phyloP scores from a whole-genome alignment of 2,329 filamentous ascomycete genomes.

The Nemania diffusa region DNA sequence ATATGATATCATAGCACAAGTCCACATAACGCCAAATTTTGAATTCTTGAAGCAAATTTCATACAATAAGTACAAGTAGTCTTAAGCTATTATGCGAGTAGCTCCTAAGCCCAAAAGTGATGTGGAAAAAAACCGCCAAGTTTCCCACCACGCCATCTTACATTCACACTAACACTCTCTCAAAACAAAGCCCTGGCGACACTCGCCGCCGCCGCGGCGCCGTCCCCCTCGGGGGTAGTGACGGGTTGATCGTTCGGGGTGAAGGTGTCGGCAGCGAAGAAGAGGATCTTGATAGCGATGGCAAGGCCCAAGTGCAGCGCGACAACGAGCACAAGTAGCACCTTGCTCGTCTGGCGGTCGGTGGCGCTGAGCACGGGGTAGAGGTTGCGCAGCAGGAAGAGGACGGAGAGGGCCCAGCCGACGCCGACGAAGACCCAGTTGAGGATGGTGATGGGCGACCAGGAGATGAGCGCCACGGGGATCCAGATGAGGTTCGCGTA shows the following conservation, averaged over 20 bases:
- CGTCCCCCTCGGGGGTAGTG: conserved; percentile 18
- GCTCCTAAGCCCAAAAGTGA: background rate
- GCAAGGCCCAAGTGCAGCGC: conserved; percentile 88
- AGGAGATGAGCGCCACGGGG: conserved; percentile 89
- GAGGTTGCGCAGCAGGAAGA: conserved; percentile 85
- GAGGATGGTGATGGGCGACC: conserved; percentile 84
- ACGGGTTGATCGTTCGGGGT: conserved; percentile 50
- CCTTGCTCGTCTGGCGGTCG: conserved; percentile 90
- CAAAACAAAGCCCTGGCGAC: conserved; percentile 35
- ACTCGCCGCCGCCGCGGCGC: conserved; percentile 15
- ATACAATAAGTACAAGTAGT: conserved; percentile 14
- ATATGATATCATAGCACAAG: conserved; percentile 33
- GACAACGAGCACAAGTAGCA: conserved; percentile 84
- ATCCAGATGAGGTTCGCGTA: conserved; percentile 99
- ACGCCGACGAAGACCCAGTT: conserved; percentile 95
- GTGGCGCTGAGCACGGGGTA: conserved; percentile 93
- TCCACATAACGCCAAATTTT: conserved; percentile 21
- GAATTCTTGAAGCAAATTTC: conserved; percentile 11
- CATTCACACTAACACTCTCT: background rate
- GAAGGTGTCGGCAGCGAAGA: conserved; percentile 86
- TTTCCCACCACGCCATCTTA: background rate
- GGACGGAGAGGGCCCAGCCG: conserved; percentile 83
- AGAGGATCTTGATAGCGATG: conserved; percentile 94
- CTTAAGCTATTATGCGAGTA: background rate
- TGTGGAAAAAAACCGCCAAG: background rate